Conservation (phyloP, 805 yeast genomes). For the Candida adriatica region DNA sequence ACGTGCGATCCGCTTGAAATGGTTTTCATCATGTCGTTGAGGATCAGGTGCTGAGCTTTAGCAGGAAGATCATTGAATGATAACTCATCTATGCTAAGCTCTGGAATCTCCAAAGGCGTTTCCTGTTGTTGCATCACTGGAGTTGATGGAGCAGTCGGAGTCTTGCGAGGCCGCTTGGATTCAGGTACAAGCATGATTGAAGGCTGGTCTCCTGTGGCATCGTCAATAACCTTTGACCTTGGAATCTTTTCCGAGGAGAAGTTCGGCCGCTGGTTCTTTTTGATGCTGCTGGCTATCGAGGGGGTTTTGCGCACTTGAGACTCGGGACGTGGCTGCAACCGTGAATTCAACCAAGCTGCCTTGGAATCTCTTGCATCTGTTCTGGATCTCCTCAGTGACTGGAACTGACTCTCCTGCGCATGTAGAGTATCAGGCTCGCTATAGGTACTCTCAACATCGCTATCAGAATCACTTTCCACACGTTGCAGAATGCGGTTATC, state of each 20-base stretch:
- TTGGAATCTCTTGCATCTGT: conserved; percentile 3
- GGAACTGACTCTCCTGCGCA: conserved; percentile 5
- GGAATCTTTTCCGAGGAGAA: conserved; percentile 72
- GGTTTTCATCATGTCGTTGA: conserved; percentile 76
- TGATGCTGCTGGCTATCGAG: conserved; percentile 10
- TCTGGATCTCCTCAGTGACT: conserved; percentile 5
- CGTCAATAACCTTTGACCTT: conserved; percentile 56
- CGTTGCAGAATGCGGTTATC: conserved; percentile 24
- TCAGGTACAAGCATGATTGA: conserved; percentile 56
- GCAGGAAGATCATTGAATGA: conserved; percentile 88
- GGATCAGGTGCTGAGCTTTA: conserved; percentile 78
- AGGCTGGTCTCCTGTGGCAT: conserved; percentile 62
- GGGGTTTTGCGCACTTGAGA: conserved; percentile 1
- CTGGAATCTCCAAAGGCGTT: conserved; percentile 1
- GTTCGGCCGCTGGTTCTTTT: conserved; percentile 39
- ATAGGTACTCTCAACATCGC: conserved; percentile 23
- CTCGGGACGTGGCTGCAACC: conserved; percentile 1
- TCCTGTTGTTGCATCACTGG: conserved; percentile 1
- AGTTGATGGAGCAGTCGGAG: conserved; percentile 1
- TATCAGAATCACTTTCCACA: conserved; percentile 22
- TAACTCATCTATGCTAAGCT: conserved; percentile 28
- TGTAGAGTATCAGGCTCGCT: conserved; percentile 14
- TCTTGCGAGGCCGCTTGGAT: conserved; percentile 17
- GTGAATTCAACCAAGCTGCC: not conserved
- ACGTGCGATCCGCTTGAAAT: conserved; percentile 62